A percentile compares a stretch with the other conserved stretches of the same genome.
Evolutionary conservation across 1,284 basidiomycete genomes (phyloP).

Genomic region (Tetrapyrgos nigripes): DNA sequence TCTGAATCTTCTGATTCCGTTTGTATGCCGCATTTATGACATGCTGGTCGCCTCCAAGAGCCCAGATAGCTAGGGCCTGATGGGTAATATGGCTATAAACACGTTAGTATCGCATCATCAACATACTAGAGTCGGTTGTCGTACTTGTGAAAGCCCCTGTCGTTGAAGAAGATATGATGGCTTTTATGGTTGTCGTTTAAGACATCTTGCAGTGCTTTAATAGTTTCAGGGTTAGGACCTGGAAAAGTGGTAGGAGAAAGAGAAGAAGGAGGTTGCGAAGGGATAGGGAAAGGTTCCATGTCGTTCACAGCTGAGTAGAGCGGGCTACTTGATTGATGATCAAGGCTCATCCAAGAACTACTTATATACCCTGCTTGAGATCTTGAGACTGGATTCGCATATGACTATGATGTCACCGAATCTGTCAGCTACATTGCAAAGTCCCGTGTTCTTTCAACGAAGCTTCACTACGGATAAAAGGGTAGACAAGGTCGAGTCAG

Average conservation of each 20-base stretch:
- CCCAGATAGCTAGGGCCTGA: slow-evolving; percentile 56
- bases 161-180: slow-evolving; percentile 54
- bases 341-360: no score
- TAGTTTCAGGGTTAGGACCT: slow-evolving; percentile 39
- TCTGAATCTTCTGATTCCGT: slow-evolving; percentile 45
- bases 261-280: slow-evolving; percentile 21
- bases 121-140: no score
- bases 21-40: slow-evolving; percentile 51
- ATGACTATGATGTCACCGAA: not conserved
- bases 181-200: slow-evolving; percentile 49
- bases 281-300: slow-evolving; percentile 14
- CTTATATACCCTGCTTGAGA: no score
- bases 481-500: no score
- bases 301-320: no score
- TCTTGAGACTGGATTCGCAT: not conserved
- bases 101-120: not conserved
- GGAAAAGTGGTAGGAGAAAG: slow-evolving; percentile 30
- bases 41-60: slow-evolving; percentile 48
- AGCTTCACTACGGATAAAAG: no score
- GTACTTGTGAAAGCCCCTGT: slow-evolving; percentile 51
- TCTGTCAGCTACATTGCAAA: not conserved
- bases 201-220: slow-evolving; percentile 35
- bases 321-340: no score
- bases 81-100: slow-evolving; percentile 54
- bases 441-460: not conserved